Evolutionary conservation across 352 stramenopile species (phyloP).

Genomic region (Halophytophthora batemanensis): DNA sequence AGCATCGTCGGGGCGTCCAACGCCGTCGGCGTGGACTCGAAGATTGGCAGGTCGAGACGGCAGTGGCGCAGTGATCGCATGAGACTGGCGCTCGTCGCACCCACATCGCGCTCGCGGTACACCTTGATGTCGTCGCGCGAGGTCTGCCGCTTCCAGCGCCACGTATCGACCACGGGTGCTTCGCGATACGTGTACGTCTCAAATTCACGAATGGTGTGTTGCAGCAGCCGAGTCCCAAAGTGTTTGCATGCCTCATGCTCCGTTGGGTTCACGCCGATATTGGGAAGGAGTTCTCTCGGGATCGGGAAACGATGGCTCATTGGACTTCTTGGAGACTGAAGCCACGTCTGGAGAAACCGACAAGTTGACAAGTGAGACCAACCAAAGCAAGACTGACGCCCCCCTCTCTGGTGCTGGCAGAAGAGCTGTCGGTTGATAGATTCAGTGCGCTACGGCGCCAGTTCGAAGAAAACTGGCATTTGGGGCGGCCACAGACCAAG

Average conservation of each 20-base stretch:
- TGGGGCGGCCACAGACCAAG: too few species aligned
- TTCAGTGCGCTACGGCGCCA: too few species aligned
- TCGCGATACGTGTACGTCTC: slow-evolving; percentile 35
- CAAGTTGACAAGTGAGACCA: too few species aligned
- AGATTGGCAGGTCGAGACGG: slow-evolving; percentile 27
- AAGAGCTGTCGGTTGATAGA: too few species aligned
- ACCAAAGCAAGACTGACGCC: too few species aligned
- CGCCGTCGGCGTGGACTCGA: slow-evolving; percentile 25
- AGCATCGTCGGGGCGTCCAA: slow-evolving; percentile 38
- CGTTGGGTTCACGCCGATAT: slow-evolving; percentile 23
- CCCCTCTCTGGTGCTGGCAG: too few species aligned
- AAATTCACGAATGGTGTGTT: slow-evolving; percentile 45
- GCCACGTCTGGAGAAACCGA: slow-evolving; percentile 14
- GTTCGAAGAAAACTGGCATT: too few species aligned
- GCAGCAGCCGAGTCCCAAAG: slow-evolving; percentile 36
- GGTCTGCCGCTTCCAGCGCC: slow-evolving; percentile 42
- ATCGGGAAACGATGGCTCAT: slow-evolving; percentile 45
- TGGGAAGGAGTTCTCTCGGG: slow-evolving; percentile 29
- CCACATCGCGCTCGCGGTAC: slow-evolving; percentile 36
- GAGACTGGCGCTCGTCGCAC: slow-evolving; percentile 24
- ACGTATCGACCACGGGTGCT: slow-evolving; percentile 30
- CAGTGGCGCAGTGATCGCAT: slow-evolving; percentile 22
- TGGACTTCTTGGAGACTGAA: slow-evolving; percentile 7
- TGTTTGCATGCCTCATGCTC: slow-evolving; percentile 33
- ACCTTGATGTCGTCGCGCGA: slow-evolving; percentile 39